A percentile compares a stretch with the other conserved stretches of the same genome.
Evolutionary conservation across 192 early-diverging fungal genomes (phyloP).

Genomic region (Chytriomyces confervae): DNA sequence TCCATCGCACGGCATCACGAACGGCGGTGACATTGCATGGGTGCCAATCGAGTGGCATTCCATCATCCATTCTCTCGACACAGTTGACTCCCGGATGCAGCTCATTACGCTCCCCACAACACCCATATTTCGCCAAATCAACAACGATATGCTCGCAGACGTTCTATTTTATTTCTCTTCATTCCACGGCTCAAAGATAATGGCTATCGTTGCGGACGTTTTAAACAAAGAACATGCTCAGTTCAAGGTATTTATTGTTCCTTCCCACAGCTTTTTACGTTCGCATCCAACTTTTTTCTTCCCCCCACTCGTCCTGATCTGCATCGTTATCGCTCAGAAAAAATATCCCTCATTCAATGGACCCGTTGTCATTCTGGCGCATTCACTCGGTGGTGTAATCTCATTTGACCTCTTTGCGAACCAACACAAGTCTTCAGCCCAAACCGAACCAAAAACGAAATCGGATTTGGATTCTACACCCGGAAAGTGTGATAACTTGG

Average conservation of each 20-base stretch:
- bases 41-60: slow-evolving; percentile 55
- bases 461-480: not conserved
- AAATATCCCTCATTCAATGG: slow-evolving; percentile 49
- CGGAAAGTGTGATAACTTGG: not conserved
- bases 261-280: not conserved
- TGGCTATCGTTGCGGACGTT: slow-evolving; percentile 17
- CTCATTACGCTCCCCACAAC: slow-evolving; percentile 53
- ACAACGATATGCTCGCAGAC: slow-evolving; percentile 58
- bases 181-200: slow-evolving; percentile 51
- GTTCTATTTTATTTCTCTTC: slow-evolving; percentile 55
- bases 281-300: not conserved
- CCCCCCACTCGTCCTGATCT: not conserved
- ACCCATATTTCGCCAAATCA: slow-evolving; percentile 49
- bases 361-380: slow-evolving; percentile 46
- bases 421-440: slow-evolving; percentile 28
- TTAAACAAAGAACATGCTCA: not conserved
- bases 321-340: slow-evolving; percentile 7
- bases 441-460: not conserved
- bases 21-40: slow-evolving; percentile 37
- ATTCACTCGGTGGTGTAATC: slow-evolving; percentile 56
- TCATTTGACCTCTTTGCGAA: slow-evolving; percentile 53
- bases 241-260: slow-evolving; percentile 1
- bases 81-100: slow-evolving; percentile 49
- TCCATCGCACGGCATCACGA: not conserved
- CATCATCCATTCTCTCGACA: slow-evolving; percentile 38